A percentile compares a stretch with the other conserved stretches of the same genome.
phyloP scores from a whole-genome alignment of 495 filamentous ascomycete species.

The Talaromyces nanjingensis region DNA sequence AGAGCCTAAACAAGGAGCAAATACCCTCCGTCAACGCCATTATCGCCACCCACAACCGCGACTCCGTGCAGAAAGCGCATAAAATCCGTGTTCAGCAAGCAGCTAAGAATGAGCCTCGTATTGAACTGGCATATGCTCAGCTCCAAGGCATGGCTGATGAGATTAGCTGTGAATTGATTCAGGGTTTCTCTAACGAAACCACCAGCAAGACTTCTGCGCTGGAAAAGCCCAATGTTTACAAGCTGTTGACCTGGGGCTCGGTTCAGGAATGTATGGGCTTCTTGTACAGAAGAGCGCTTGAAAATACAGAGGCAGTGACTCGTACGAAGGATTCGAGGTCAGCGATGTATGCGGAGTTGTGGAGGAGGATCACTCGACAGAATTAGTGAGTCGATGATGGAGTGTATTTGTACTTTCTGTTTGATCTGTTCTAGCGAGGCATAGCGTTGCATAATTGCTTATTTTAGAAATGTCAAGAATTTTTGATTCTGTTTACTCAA shows the following conservation, averaged over 20 bases:
- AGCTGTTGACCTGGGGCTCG: conserved; percentile 88
- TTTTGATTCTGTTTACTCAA: no score
- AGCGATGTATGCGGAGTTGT: conserved; percentile 67
- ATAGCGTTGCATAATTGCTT: background rate
- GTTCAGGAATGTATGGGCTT: conserved; percentile 94
- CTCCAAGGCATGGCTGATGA: conserved; percentile 98
- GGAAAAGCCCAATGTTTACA: conserved; percentile 62
- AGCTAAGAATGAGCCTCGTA: conserved; percentile 29
- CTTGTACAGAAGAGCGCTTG: conserved; percentile 72
- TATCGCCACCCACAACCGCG: conserved; percentile 88
- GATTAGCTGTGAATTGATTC: conserved; percentile 73
- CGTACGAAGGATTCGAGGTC: conserved; percentile 67
- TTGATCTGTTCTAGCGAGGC: background rate
- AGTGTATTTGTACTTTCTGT: background rate
- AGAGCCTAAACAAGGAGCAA: conserved; percentile 18
- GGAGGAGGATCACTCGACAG: conserved; percentile 25
- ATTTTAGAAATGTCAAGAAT: background rate
- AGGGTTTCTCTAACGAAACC: conserved; percentile 34
- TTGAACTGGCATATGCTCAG: conserved; percentile 76
- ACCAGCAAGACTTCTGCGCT: conserved; percentile 2
- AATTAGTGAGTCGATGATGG: background rate
- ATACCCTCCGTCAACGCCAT: conserved; percentile 66
- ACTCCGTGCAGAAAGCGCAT: conserved; percentile 66
- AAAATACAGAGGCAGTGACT: conserved; percentile 84
- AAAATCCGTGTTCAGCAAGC: conserved; percentile 47